These are phyloP conservation scores for Sugiyamaella boreocaroliniensis DNA, from an alignment of 805 yeast genomes.

Conservation along the genomic window DNA sequence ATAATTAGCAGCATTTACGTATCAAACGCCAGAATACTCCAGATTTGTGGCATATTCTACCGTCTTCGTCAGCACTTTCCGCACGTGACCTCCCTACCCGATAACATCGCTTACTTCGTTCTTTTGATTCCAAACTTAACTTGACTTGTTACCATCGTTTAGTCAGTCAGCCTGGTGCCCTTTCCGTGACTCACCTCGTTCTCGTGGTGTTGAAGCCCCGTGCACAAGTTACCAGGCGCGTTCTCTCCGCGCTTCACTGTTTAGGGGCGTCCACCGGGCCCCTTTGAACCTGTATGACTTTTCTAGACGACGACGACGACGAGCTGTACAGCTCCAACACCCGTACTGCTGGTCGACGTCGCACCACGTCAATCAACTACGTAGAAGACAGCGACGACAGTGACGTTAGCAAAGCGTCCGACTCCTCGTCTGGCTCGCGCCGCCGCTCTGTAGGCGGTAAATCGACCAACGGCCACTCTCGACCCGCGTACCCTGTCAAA, in stretches of 20 bases:
- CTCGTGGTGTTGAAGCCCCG: neutral
- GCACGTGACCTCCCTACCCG: neutral
- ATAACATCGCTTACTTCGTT: neutral
- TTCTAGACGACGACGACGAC: neutral
- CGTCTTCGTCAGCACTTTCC: too few relatives aligned
- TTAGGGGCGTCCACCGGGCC: too few relatives aligned
- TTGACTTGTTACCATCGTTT: neutral
- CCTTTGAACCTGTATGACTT: neutral
- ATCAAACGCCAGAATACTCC: too few relatives aligned
- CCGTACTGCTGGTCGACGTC: neutral
- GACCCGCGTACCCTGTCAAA: slow-evolving; percentile 15
- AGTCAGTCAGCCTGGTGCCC: neutral
- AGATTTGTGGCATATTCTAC: too few relatives aligned
- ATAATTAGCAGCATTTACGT: too few relatives aligned
- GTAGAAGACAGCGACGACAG: neutral
- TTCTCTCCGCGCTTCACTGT: too few relatives aligned
- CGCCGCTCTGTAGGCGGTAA: neutral
- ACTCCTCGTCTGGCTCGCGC: too few relatives aligned
- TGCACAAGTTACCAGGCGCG: neutral
- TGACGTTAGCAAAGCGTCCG: too few relatives aligned
- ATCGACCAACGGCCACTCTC: neutral
- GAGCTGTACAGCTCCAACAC: neutral
- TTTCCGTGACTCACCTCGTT: neutral
- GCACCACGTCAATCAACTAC: neutral
- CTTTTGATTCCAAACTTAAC: neutral